Percentiles rank a stretch among this genome's conserved stretches.
These are phyloP conservation scores for Gamarada debralockiae DNA, from an alignment of 495 filamentous ascomycete species.

Conservation along the genomic window DNA sequence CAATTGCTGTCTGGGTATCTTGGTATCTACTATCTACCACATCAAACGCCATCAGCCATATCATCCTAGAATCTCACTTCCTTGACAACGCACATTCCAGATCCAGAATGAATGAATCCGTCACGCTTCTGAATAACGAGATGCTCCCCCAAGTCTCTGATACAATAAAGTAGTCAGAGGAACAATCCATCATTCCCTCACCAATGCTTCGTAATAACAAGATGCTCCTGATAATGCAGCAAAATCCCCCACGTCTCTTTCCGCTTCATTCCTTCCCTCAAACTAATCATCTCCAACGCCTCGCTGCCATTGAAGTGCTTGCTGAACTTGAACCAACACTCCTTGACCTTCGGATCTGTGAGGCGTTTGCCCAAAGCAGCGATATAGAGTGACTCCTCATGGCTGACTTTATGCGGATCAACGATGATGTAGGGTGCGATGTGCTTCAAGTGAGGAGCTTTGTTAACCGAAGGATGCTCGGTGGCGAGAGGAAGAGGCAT, in stretches of 20 bases:
- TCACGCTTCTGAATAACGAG: too few species aligned
- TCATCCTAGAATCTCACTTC: neutral
- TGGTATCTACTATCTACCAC: neutral
- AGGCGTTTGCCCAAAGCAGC: conserved; percentile 64
- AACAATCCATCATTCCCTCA: conserved; percentile 25
- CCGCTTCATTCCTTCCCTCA: conserved; percentile 78
- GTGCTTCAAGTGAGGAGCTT: conserved; percentile 40
- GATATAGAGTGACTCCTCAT: conserved; percentile 68
- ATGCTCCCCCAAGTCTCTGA: neutral
- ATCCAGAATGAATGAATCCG: too few species aligned
- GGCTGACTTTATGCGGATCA: conserved; percentile 51
- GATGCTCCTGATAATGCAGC: conserved; percentile 54
- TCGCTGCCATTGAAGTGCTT: conserved; percentile 87
- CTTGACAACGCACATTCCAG: too few species aligned
- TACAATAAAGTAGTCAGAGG: too few species aligned
- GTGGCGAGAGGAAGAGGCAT: conserved; percentile 39
- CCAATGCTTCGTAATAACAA: conserved; percentile 56
- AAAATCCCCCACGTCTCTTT: conserved; percentile 73
- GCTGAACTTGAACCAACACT: conserved; percentile 51
- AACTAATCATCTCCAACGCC: conserved; percentile 81
- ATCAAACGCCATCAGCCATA: neutral
- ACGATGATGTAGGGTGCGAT: conserved; percentile 48
- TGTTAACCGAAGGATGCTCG: conserved; percentile 42
- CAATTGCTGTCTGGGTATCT: neutral
- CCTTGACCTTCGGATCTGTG: conserved; percentile 31